phyloP scores from a whole-genome alignment of 164 flowering plant species.

The Magnolia kwangsiensis region DNA sequence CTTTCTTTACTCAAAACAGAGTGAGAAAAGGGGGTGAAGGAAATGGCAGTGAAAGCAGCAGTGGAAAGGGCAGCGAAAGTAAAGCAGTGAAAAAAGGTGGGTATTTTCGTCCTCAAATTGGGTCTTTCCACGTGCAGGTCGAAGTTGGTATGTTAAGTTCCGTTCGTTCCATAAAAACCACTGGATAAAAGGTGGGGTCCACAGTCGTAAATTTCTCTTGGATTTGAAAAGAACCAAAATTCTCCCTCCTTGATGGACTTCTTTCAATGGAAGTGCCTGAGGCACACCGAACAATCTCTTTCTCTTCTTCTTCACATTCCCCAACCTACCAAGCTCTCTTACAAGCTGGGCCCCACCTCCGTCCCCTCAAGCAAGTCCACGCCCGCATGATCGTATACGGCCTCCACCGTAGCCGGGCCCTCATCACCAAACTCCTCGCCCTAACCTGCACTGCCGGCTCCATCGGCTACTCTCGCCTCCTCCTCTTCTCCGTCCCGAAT shows the following conservation, averaged over 20 bases:
- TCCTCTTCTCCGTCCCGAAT: slow-evolving; percentile 38
- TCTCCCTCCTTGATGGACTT: not conserved
- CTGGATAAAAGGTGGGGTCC: no score
- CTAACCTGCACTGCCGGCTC: slow-evolving; percentile 51
- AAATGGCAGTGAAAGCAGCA: no score
- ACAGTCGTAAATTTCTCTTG: no score
- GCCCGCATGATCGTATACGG: slow-evolving; percentile 49
- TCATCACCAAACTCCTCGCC: slow-evolving; percentile 64
- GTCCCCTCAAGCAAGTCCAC: slow-evolving; percentile 57
- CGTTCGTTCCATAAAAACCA: no score
- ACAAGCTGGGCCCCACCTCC: slow-evolving; percentile 46
- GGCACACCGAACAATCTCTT: not conserved
- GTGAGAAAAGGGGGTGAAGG: no score
- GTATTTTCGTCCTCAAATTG: no score
- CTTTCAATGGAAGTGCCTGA: not conserved
- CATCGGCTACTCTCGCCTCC: slow-evolving; percentile 43
- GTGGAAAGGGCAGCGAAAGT: no score
- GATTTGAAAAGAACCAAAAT: not conserved
- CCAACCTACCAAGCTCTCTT: slow-evolving; percentile 42
- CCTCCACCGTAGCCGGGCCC: slow-evolving; percentile 39
- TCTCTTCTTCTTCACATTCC: slow-evolving; percentile 18
- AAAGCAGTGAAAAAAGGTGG: no score
- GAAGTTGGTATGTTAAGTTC: no score
- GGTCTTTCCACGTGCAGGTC: no score
- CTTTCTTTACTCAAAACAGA: no score